phyloP scores from a whole-genome alignment of 805 yeast genomes.

The Barnettozyma californica region DNA sequence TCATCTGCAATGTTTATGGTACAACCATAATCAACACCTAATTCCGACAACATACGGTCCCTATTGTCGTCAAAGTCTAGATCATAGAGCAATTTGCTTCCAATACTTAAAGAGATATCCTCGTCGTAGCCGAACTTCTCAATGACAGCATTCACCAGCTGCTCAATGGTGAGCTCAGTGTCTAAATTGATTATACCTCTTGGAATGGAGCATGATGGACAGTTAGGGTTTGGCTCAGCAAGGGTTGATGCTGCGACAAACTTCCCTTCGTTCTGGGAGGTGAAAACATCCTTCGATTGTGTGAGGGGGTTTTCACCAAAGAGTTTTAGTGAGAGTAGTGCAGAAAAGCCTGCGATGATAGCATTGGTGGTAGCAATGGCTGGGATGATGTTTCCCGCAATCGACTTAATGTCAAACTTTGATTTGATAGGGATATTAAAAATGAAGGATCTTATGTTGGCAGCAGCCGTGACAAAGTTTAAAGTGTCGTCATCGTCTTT shows the following conservation, averaged over 20 bases:
- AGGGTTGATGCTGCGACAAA: conserved; percentile 61
- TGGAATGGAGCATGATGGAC: conserved; percentile 59
- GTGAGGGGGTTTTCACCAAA: conserved; percentile 29
- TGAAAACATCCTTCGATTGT: conserved; percentile 44
- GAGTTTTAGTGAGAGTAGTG: conserved; percentile 62
- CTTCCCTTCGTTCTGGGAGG: conserved; percentile 50
- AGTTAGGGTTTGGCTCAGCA: conserved; percentile 59
- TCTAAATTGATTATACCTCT: conserved; percentile 44
- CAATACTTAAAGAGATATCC: conserved; percentile 52
- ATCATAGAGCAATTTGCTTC: conserved; percentile 64
- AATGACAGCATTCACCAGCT: conserved; percentile 47
- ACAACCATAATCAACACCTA: conserved; percentile 58
- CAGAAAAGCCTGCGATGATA: conserved; percentile 84
- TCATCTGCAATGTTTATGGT: conserved; percentile 75
- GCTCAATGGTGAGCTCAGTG: conserved; percentile 35
- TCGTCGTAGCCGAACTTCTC: conserved; percentile 49
- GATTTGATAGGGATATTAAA: conserved; percentile 69
- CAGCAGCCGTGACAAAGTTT: conserved; percentile 79
- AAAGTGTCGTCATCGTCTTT: conserved; percentile 93
- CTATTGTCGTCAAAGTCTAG: conserved; percentile 82
- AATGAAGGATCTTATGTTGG: conserved; percentile 68
- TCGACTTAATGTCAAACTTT: conserved; percentile 84
- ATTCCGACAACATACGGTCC: conserved; percentile 38
- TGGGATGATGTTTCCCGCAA: conserved; percentile 97
- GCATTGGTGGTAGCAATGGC: conserved; percentile 99